Conservation (phyloP, 2,329 filamentous ascomycete genomes). For the Capronia coronata region DNA sequence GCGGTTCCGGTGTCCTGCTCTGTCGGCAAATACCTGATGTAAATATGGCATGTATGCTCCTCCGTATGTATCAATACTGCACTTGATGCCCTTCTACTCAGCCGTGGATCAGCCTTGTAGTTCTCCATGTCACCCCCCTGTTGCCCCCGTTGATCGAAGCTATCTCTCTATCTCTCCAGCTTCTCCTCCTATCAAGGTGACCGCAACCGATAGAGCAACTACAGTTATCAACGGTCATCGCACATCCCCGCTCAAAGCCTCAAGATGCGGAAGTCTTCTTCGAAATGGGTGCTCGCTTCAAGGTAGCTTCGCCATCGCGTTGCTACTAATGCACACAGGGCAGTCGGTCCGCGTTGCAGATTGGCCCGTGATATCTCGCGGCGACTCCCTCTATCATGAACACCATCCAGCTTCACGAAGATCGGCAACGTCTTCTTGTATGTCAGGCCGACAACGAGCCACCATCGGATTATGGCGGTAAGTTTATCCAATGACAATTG, state of each 20-base stretch:
- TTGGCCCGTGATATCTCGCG: too few relatives aligned
- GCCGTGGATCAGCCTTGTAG: background rate
- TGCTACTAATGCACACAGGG: background rate
- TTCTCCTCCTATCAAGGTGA: constrained; percentile 22
- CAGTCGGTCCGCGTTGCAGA: too few relatives aligned
- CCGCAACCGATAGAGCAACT: constrained; percentile 6
- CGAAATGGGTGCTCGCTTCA: constrained; percentile 1
- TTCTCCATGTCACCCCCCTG: too few relatives aligned
- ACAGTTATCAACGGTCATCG: constrained; percentile 1
- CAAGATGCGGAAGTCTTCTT: background rate
- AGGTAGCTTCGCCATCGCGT: constrained; percentile 3
- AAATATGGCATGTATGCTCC: too few relatives aligned
- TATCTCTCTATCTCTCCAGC: constrained; percentile 13
- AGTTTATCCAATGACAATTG: background rate
- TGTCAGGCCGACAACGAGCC: background rate
- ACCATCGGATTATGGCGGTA: background rate
- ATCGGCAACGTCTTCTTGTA: background rate
- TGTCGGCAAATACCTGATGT: too few relatives aligned
- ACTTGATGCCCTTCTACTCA: background rate
- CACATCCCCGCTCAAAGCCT: constrained; percentile 20
- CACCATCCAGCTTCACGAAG: background rate
- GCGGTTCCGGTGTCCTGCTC: too few relatives aligned
- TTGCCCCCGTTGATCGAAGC: too few relatives aligned
- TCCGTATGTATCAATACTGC: background rate
- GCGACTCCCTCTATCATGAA: background rate